Percentiles rank a stretch among this genome's conserved stretches.
Evolutionary conservation across 2,329 filamentous ascomycete species (phyloP).

Genomic region (Pseudohalonectria lignicola): DNA sequence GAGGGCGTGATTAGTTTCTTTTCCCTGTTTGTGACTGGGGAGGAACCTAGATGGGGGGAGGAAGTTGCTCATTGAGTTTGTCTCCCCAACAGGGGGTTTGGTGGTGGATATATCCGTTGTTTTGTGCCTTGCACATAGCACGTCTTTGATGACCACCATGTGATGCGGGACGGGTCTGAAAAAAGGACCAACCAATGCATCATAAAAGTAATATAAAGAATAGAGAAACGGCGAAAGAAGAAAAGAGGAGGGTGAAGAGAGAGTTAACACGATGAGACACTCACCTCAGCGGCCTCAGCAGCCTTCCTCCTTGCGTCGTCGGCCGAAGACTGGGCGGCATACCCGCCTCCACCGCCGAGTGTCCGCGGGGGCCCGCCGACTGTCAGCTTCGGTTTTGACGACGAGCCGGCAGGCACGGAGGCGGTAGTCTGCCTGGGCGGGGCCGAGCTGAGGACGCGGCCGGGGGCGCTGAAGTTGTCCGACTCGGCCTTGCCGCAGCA

Average conservation of each 20-base stretch:
- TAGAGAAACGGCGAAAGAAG: no score
- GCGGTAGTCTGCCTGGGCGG: constrained; percentile 34
- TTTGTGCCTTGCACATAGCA: not conserved
- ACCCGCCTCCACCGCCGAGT: constrained; percentile 42
- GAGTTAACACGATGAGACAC: no score
- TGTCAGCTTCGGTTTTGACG: constrained; percentile 20
- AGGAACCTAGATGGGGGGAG: no score
- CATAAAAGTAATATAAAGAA: no score
- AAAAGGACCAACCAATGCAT: no score
- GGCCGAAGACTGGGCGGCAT: not conserved
- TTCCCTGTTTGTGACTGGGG: no score
- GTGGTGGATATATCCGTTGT: not conserved
- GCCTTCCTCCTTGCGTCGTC: constrained; percentile 62
- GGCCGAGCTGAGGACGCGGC: constrained; percentile 57
- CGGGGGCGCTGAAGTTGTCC: constrained; percentile 57
- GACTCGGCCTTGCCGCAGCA: constrained; percentile 65
- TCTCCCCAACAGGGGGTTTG: constrained; percentile 4
- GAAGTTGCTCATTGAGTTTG: no score
- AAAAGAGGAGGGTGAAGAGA: constrained; percentile 1
- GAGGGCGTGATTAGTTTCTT: not conserved
- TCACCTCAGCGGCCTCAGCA: constrained; percentile 74
- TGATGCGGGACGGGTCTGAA: no score
- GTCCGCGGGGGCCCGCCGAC: constrained; percentile 50
- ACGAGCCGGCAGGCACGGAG: constrained; percentile 32
- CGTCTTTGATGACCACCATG: no score